These are phyloP conservation scores for Grigorovia yakushimaensis DNA, from an alignment of 805 yeast genomes.

Conservation along the genomic window DNA sequence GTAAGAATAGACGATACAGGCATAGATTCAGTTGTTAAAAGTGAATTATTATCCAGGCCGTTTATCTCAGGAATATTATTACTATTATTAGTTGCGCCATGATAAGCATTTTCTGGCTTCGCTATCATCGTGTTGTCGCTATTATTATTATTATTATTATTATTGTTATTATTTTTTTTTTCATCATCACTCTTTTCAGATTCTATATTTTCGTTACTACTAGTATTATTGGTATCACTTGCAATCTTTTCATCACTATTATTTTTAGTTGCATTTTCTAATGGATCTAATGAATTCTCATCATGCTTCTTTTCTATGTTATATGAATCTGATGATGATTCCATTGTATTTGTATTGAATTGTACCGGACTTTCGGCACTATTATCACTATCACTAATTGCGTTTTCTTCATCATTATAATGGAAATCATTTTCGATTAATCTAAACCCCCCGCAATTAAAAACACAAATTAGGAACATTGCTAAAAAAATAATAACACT, in stretches of 20 bases:
- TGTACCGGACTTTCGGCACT: neutral
- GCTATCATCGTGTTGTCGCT: neutral
- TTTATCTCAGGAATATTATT: neutral
- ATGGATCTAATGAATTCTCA: neutral
- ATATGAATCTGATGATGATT: neutral
- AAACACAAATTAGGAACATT: conserved; percentile 53
- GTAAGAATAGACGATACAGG: conserved; percentile 7
- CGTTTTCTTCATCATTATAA: conserved; percentile 20
- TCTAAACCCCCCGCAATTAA: conserved; percentile 67
- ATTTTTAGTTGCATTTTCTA: neutral
- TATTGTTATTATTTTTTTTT: neutral
- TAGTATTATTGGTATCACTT: neutral
- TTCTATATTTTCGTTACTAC: conserved; percentile 1
- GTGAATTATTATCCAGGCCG: neutral
- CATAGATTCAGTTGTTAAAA: conserved; percentile 3
- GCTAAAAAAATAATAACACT: conserved; percentile 71
- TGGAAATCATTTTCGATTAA: conserved; percentile 62
- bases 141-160: neutral
- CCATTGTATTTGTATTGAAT: neutral
- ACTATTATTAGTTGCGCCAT: neutral
- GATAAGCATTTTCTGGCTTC: conserved; percentile 1
- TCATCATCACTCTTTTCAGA: neutral
- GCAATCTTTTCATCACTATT: neutral
- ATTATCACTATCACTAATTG: conserved; percentile 4
- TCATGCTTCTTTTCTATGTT: neutral